Evolutionary conservation across 2,329 filamentous ascomycete genomes (phyloP).

Genomic region (Colletotrichum spinosum): DNA sequence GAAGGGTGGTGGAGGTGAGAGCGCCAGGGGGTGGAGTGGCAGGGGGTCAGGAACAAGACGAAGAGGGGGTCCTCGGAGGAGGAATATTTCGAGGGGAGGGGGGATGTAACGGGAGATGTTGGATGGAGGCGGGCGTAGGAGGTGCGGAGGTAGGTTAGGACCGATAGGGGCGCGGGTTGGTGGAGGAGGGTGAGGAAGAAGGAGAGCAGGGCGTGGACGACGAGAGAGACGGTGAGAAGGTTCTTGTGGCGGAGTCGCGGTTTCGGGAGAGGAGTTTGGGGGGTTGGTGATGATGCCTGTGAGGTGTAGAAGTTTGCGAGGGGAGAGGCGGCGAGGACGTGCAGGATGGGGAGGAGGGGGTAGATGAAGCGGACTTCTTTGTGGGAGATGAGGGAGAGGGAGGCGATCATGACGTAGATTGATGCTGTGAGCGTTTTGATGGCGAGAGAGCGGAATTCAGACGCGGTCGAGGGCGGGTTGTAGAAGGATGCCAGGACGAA

Average conservation of each 20-base stretch:
- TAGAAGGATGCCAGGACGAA: slow-evolving; percentile 77
- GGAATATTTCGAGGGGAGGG: slow-evolving; percentile 45
- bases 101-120: slow-evolving; percentile 44
- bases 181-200: slow-evolving; percentile 82
- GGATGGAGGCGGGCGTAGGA: slow-evolving; percentile 73
- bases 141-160: slow-evolving; percentile 79
- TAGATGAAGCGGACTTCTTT: slow-evolving; percentile 99
- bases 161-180: slow-evolving; percentile 81
- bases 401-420: slow-evolving; percentile 68
- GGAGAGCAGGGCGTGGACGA: slow-evolving; percentile 77
- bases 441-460: slow-evolving; percentile 48
- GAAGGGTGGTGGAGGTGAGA: slow-evolving; percentile 82
- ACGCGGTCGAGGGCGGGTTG: slow-evolving; percentile 51
- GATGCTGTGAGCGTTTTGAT: slow-evolving; percentile 64
- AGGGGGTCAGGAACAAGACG: slow-evolving; percentile 91
- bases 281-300: slow-evolving; percentile 43
- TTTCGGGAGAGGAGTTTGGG: slow-evolving; percentile 42
- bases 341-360: slow-evolving; percentile 87
- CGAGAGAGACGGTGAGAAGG: slow-evolving; percentile 69
- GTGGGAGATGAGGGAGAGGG: slow-evolving; percentile 85
- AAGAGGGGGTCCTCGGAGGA: slow-evolving; percentile 61
- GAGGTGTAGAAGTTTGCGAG: slow-evolving; percentile 73
- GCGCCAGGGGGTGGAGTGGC: slow-evolving; percentile 96
- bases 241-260: slow-evolving; percentile 61
- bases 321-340: slow-evolving; percentile 79